Percentiles rank a stretch among this genome's conserved stretches.
Conservation (phyloP, 202 grass and related monocot species). For the Miscanthus sacchariflorus region DNA sequence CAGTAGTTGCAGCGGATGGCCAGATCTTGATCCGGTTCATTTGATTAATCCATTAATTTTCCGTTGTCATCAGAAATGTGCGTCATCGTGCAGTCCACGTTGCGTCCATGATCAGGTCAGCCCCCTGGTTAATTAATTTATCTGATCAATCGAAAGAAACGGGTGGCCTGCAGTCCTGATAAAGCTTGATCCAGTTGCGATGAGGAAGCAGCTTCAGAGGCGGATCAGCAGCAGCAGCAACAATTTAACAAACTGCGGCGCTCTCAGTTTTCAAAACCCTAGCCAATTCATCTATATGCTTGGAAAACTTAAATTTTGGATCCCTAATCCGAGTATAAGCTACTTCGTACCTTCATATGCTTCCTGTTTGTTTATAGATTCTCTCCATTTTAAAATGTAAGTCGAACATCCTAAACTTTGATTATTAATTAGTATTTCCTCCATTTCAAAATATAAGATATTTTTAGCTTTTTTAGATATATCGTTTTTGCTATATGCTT, state of each 20-base stretch:
- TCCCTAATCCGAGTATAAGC: neutral
- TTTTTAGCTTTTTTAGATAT: neutral
- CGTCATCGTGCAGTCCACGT: slow-evolving; percentile 14
- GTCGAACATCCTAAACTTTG: neutral
- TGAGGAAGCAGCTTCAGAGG: neutral
- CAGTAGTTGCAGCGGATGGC: neutral
- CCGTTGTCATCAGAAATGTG: neutral
- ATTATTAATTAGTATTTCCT: neutral
- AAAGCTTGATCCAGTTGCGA: neutral
- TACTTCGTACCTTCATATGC: neutral
- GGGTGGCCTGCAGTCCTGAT: neutral
- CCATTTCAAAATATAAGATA: neutral
- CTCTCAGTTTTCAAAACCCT: neutral
- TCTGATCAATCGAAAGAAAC: neutral
- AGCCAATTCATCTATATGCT: neutral
- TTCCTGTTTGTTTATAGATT: neutral
- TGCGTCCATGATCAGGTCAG: slow-evolving; percentile 22
- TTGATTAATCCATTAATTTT: slow-evolving; percentile 12
- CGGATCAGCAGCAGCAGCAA: neutral
- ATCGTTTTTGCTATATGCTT: neutral
- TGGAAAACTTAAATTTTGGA: neutral
- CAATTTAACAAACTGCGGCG: neutral
- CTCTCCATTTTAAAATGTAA: neutral
- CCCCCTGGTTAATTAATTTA: neutral
- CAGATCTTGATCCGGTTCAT: neutral